phyloP scores from a whole-genome alignment of 805 yeast genomes.

The Saccharomycopsis selenospora region DNA sequence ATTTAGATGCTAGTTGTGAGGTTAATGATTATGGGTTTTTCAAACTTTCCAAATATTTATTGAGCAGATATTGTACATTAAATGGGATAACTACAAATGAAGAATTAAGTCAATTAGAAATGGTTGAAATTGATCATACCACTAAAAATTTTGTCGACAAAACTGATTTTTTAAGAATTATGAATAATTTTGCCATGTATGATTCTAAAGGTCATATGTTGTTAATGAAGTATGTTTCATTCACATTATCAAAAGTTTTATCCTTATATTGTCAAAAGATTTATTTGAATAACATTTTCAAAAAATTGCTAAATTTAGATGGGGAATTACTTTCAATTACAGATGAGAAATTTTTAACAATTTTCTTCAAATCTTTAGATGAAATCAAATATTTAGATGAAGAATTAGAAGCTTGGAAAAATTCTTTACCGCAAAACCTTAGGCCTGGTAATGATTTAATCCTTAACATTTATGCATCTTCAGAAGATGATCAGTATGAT shows the following conservation, averaged over 20 bases:
- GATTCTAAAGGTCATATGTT: slow-evolving; percentile 6
- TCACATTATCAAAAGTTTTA: background rate
- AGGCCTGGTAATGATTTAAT: slow-evolving; percentile 8
- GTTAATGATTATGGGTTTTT: slow-evolving; percentile 11
- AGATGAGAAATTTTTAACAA: slow-evolving; percentile 5
- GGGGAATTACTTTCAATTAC: background rate
- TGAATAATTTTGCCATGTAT: slow-evolving; percentile 13
- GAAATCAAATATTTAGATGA: slow-evolving; percentile 6
- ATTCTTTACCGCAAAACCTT: slow-evolving; percentile 13
- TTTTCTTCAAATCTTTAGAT: slow-evolving; percentile 10
- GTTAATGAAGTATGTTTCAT: slow-evolving; percentile 9
- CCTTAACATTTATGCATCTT: background rate
- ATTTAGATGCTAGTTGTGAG: background rate
- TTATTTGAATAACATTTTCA: slow-evolving; percentile 1
- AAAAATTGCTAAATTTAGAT: background rate
- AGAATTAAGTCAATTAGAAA: background rate
- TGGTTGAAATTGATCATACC: background rate
- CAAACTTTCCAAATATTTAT: slow-evolving; percentile 5
- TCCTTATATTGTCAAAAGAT: background rate
- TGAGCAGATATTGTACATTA: slow-evolving; percentile 4
- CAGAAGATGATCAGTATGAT: background rate
- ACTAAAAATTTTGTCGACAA: background rate
- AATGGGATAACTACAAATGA: background rate
- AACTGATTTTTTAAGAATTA: slow-evolving; percentile 4
- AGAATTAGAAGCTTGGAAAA: slow-evolving; percentile 14